Evolutionary conservation across 2,329 filamentous ascomycete species (phyloP).

Genomic region (Microdochium nivale): DNA sequence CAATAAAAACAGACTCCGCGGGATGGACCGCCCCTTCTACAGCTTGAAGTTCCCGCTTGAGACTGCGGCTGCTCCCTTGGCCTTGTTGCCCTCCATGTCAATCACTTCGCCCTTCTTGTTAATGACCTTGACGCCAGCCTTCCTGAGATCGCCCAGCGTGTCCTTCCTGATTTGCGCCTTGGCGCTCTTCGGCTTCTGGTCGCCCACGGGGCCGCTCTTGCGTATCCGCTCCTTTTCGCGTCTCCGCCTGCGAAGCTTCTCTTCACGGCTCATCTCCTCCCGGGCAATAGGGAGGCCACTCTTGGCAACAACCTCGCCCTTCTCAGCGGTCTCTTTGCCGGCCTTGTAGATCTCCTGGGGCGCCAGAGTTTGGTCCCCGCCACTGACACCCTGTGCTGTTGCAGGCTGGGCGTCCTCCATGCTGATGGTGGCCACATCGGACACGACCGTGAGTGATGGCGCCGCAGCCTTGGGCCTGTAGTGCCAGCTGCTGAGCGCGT

Average conservation of each 20-base stretch:
- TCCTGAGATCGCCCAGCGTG: conserved; percentile 34
- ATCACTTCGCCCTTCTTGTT: conserved; percentile 81
- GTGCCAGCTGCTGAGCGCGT: conserved; percentile 87
- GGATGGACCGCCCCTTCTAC: conserved; percentile 22
- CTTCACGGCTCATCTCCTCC: conserved; percentile 82
- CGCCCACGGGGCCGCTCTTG: conserved; percentile 49
- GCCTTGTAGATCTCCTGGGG: conserved; percentile 91
- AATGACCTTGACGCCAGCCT: conserved; percentile 85
- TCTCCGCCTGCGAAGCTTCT: conserved; percentile 67
- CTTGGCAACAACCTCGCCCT: conserved; percentile 68
- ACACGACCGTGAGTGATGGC: conserved; percentile 75
- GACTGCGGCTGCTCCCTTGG: conserved; percentile 40
- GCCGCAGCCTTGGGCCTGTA: conserved; percentile 85
- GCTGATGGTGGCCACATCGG: conserved; percentile 81
- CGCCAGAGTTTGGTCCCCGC: conserved; percentile 67
- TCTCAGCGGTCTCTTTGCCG: conserved; percentile 53
- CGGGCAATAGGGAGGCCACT: conserved; percentile 68
- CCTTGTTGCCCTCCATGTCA: conserved; percentile 75
- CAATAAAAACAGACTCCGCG: neutral
- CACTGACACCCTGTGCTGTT: conserved; percentile 64
- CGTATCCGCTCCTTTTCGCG: conserved; percentile 79
- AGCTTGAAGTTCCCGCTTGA: conserved; percentile 55
- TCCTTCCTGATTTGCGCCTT: conserved; percentile 47
- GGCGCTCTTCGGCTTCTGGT: conserved; percentile 43
- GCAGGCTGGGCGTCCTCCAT: conserved; percentile 95